These are phyloP conservation scores for Pisolithus sp. DNA, from an alignment of 768 basidiomycete genomes.

Conservation along the genomic window DNA sequence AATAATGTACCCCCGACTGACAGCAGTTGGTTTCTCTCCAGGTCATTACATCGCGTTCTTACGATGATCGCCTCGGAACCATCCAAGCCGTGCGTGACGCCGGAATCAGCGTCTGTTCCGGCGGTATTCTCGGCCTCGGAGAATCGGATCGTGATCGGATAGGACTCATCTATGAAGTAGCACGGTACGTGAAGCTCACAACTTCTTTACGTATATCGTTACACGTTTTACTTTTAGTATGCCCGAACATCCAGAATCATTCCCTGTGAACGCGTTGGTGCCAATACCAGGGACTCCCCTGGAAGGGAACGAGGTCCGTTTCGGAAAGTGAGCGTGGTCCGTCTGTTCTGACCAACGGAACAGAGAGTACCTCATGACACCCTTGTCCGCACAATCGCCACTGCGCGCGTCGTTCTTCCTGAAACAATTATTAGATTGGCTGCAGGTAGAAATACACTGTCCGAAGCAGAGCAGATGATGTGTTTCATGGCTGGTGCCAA, in stretches of 20 bases:
- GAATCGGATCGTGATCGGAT: conserved; percentile 87
- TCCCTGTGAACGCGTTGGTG: conserved; percentile 96
- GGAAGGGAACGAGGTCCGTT: conserved; percentile 76
- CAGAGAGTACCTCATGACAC: conserved; percentile 79
- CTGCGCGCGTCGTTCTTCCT: conserved; percentile 88
- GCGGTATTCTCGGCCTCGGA: conserved; percentile 91
- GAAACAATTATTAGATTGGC: conserved; percentile 92
- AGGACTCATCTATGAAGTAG: conserved; percentile 89
- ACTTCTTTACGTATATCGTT: neutral
- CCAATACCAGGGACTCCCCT: conserved; percentile 93
- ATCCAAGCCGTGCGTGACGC: conserved; percentile 88
- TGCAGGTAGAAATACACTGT: conserved; percentile 84
- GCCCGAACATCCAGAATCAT: conserved; percentile 96
- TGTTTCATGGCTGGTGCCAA: conserved; percentile 99
- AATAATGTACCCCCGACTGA: neutral
- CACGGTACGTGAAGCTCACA: conserved; percentile 52
- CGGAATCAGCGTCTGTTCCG: conserved; percentile 95
- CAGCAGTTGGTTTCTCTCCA: conserved; percentile 24
- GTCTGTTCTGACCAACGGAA: conserved; percentile 9
- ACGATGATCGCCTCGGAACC: conserved; percentile 88
- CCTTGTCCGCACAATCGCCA: conserved; percentile 89
- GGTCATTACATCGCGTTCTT: conserved; percentile 94
- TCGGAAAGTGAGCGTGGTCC: neutral
- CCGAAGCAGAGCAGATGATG: conserved; percentile 92
- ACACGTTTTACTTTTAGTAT: conserved; percentile 45